These are phyloP conservation scores for Mucor irregularis DNA, from an alignment of 371 early-diverging fungal genomes.

Conservation along the genomic window DNA sequence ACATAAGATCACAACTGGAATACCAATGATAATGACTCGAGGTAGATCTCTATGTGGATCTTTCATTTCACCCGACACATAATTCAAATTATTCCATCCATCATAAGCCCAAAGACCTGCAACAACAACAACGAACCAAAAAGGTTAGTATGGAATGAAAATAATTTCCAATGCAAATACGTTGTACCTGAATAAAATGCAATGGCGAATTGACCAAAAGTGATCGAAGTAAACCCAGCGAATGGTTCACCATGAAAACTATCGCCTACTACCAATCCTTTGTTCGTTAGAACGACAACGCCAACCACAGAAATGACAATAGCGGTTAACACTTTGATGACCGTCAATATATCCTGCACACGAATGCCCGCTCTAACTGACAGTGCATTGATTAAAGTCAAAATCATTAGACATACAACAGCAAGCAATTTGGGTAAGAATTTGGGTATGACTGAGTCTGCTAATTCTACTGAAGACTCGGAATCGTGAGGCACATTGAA, in stretches of 20 bases:
- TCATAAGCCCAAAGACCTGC: conserved; percentile 91
- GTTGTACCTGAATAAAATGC: conserved; percentile 71
- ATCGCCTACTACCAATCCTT: conserved; percentile 53
- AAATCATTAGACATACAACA: conserved; percentile 56
- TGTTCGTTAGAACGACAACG: conserved; percentile 63
- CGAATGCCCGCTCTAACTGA: conserved; percentile 73
- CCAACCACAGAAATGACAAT: conserved; percentile 78
- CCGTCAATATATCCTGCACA: conserved; percentile 81
- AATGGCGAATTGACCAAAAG: conserved; percentile 71
- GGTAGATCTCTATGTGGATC: conserved; percentile 84
- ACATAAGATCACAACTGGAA: conserved; percentile 74
- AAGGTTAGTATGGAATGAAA: conserved; percentile 9
- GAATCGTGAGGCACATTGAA: conserved; percentile 48
- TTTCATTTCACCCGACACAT: conserved; percentile 89
- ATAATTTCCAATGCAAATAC: background rate
- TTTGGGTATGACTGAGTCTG: conserved; percentile 47
- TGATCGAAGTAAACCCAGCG: conserved; percentile 52
- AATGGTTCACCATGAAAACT: conserved; percentile 69
- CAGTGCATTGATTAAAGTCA: conserved; percentile 73
- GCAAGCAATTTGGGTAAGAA: conserved; percentile 76
- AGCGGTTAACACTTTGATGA: conserved; percentile 79
- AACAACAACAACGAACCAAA: too few species aligned
- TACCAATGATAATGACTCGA: conserved; percentile 59
- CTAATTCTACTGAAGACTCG: conserved; percentile 45
- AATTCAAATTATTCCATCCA: conserved; percentile 88